Evolutionary conservation across 2,329 filamentous ascomycete genomes (phyloP), one percentile per base, ranked within the genome.

Genomic region (Phialophora macrospora): DNA sequence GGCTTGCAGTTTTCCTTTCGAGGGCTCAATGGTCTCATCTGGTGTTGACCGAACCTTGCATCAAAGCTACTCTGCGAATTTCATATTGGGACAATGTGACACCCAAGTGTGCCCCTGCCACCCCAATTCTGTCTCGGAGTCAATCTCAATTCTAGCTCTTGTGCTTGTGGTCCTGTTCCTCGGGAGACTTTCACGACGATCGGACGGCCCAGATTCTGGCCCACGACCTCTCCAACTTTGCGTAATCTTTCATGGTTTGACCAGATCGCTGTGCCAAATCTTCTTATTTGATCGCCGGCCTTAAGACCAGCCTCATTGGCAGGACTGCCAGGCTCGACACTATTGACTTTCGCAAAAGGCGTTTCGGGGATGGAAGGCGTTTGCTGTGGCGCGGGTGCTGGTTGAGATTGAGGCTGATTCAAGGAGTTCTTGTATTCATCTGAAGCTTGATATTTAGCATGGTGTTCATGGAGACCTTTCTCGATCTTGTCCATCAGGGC

Each of bases 341-440:
- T 90, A 75, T 97, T 97, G 72, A 99, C 91, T 76, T 88, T 95
- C 34, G 95, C 95, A 76, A 99, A 99, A 0, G 90, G 87, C 54
- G 83, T 82, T 68, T 87, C 84, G 22, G 71, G 73, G 52, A 70
- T 67, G 20, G 71, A 73, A 49, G 73, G 62, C n/a, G 71, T 68
- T 20, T 70, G 66, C 54, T 71, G 67, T 24, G 69, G 46, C 11
- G 64, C 26, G 34, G 71, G 64, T 41, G 68, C 62, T 49, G 73
- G 64, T 68, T 68, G 65, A 54, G 64, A 57, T 69, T 68, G 65
- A 22, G 59, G 56, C 22, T 61, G 62, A 28, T 55, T 32, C 6
- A 65, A 41, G 68, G 68, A 70, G 49, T 72, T 63, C 67, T 75
- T 73, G 60, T 72, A 70, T 68, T 70, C 70, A 44, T 74, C 72